These are phyloP conservation scores for Melampsora americana DNA, from an alignment of 1,284 basidiomycete genomes.

Conservation along the genomic window DNA sequence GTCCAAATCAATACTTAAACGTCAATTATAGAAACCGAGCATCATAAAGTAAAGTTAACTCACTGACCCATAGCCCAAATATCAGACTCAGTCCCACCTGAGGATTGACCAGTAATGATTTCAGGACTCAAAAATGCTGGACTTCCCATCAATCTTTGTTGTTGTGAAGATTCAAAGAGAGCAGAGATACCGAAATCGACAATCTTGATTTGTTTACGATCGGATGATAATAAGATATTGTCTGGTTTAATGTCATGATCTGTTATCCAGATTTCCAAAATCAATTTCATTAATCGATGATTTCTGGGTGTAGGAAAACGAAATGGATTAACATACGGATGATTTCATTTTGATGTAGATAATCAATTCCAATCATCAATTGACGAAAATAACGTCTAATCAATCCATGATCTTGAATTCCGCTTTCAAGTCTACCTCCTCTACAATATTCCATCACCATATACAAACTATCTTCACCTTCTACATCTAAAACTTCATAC, in stretches of 20 bases:
- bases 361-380: conserved; percentile 55
- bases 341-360: conserved; percentile 61
- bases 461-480: conserved; percentile 59
- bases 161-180: conserved; percentile 55
- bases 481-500: conserved; percentile 61
- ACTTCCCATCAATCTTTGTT: conserved; percentile 59
- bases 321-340: conserved; percentile 57
- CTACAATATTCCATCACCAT: conserved; percentile 59
- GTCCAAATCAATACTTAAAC: too few relatives aligned
- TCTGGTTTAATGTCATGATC: conserved; percentile 58
- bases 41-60: not conserved
- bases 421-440: conserved; percentile 59
- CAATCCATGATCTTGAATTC: conserved; percentile 54
- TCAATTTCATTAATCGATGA: not conserved
- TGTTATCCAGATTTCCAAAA: not conserved
- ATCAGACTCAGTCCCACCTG: conserved; percentile 59
- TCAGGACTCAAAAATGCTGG: conserved; percentile 63
- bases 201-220: conserved; percentile 59
- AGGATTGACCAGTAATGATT: conserved; percentile 46
- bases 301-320: not conserved
- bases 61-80: conserved; percentile 60
- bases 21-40: too few relatives aligned
- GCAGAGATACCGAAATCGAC: conserved; percentile 63
- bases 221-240: conserved; percentile 59
- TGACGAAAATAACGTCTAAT: conserved; percentile 60